These are phyloP conservation scores for Candida dajiaensis DNA, from an alignment of 805 yeast genomes.

Conservation along the genomic window DNA sequence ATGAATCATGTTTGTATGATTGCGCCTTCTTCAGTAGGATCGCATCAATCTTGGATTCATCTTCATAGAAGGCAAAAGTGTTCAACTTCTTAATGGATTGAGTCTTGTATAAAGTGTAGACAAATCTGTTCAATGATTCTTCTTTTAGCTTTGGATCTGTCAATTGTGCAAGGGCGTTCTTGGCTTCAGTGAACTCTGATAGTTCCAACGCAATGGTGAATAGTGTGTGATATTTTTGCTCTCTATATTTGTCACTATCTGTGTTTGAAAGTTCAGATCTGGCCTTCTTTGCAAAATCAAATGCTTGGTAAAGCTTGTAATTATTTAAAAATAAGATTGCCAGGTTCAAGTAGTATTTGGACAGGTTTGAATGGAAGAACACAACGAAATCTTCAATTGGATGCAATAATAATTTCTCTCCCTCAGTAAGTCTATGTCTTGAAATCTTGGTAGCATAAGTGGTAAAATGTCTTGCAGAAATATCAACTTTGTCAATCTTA, in stretches of 20 bases:
- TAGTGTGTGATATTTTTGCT: slow-evolving; percentile 16
- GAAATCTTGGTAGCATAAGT: slow-evolving; percentile 25
- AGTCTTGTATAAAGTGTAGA: slow-evolving; percentile 32
- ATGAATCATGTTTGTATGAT: slow-evolving; percentile 21
- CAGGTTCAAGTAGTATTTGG: slow-evolving; percentile 33
- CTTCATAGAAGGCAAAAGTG: slow-evolving; percentile 37
- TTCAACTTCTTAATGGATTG: slow-evolving; percentile 35
- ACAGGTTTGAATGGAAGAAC: slow-evolving; percentile 26
- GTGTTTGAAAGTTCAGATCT: slow-evolving; percentile 11
- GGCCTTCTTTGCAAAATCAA: slow-evolving; percentile 27
- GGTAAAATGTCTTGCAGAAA: slow-evolving; percentile 28
- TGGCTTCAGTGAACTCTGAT: slow-evolving; percentile 28
- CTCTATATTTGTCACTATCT: slow-evolving; percentile 16
- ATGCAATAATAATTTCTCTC: slow-evolving; percentile 19
- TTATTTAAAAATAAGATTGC: slow-evolving; percentile 31
- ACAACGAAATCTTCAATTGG: slow-evolving; percentile 17
- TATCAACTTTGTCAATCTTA: slow-evolving; percentile 21
- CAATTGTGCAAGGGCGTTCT: slow-evolving; percentile 26
- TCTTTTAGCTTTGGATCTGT: slow-evolving; percentile 10
- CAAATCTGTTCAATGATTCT: slow-evolving; percentile 28
- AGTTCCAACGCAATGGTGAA: slow-evolving; percentile 27
- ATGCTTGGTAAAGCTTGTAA: slow-evolving; percentile 27
- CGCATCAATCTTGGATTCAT: slow-evolving; percentile 36
- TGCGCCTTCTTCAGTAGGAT: slow-evolving; percentile 29
- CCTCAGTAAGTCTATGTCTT: slow-evolving; percentile 15